Base-by-base conservation (phyloP, 768 basidiomycete genomes). In the Amanita subjunquillea region DNA sequence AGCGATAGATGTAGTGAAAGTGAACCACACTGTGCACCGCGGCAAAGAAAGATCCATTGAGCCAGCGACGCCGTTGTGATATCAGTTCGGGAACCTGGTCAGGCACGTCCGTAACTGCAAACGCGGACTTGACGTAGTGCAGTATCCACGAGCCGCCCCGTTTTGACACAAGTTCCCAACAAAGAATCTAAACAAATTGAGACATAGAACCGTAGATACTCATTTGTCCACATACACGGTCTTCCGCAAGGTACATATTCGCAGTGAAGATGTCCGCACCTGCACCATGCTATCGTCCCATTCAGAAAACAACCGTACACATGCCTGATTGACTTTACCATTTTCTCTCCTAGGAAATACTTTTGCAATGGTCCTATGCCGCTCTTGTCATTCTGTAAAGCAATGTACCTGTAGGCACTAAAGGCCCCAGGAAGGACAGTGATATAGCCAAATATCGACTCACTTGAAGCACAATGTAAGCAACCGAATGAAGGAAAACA, bases 21-120 rank as follows among this genome's bases (percentile, higher is more conserved):
- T 98, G 91, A 57, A 93, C 75, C 3, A 83, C 87, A 53, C 86
- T 84, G 69, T 98, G 93, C 13, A 98, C 82, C 0, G 88, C 91
- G 8, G 94, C 96, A 67, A 99, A 99, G 82, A 99, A 98, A 3
- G 91, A 94, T 12, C 95, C 92, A 65, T 97, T 97, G 25, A 99
- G 77, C 95, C 95, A 98, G 38, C 94, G 85, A 36, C 95, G 79
- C 48, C 95, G 85, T 63, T 98, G 95, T 0, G 90, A 90, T 60
- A 99, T 91, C 55, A 98, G 69, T 65, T 97, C 95, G 0, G 95
- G 91, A 15, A 95, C 87, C 62, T 90, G 84, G 62, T 96, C 92
- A 0, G 94, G 94, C 1, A 96, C 93, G 66, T 97, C 92, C 1
- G 91, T 94, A 20, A 91, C 78, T 2, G 85, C 93, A 59, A 91